A percentile compares a stretch with the other conserved stretches of the same genome.
Conservation (phyloP, 129 eudicot species). For the Dittrichia graveolens region DNA sequence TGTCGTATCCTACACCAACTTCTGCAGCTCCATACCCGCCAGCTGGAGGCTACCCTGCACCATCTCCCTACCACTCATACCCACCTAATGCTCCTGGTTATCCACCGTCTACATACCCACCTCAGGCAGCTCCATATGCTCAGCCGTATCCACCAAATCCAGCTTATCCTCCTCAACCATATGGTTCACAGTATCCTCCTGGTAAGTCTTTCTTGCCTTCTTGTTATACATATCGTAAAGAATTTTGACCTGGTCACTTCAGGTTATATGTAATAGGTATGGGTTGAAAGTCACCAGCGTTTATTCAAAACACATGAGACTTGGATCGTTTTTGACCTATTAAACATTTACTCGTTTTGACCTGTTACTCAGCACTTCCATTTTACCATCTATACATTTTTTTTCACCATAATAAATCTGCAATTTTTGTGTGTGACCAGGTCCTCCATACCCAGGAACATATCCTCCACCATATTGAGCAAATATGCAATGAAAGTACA, state of each 20-base stretch:
- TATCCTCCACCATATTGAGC: constrained; percentile 71
- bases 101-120: constrained; percentile 53
- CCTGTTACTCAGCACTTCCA: background rate
- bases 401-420: constrained; percentile 3
- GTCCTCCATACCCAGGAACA: constrained; percentile 48
- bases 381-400: background rate
- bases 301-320: no score
- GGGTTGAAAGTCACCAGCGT: no score
- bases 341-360: background rate
- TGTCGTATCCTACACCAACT: constrained; percentile 35
- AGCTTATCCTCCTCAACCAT: constrained; percentile 71
- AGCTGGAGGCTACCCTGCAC: constrained; percentile 48
- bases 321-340: background rate
- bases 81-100: constrained; percentile 56
- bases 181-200: constrained; percentile 63
- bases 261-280: background rate
- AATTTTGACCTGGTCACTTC: background rate
- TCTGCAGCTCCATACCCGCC: constrained; percentile 38
- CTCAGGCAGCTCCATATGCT: constrained; percentile 52
- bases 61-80: constrained; percentile 47
- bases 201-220: constrained; percentile 43
- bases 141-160: constrained; percentile 49
- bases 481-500: background rate
- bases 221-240: background rate
- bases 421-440: constrained; percentile 22